phyloP scores from a whole-genome alignment of 2,329 filamentous ascomycete genomes.

The Endothia cerciana region DNA sequence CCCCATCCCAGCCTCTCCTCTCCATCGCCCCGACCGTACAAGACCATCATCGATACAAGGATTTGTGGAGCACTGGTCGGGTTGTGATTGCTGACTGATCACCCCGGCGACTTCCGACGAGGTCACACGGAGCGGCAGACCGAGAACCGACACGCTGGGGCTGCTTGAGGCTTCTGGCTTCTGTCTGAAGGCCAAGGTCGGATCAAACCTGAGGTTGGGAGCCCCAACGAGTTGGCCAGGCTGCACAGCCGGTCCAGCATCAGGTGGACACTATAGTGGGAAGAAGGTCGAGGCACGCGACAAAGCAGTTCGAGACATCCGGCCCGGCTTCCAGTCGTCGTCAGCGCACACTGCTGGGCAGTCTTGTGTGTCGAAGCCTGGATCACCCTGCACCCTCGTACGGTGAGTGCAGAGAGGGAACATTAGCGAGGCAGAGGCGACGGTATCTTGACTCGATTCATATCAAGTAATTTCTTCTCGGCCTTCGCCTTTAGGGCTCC shows the following conservation, averaged over 20 bases:
- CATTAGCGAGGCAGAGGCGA: not conserved
- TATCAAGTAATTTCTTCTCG: constrained; percentile 3
- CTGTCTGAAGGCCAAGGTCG: no score
- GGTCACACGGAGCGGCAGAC: not conserved
- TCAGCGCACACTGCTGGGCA: not conserved
- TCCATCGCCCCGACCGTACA: not conserved
- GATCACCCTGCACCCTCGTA: not conserved
- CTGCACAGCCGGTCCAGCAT: not conserved
- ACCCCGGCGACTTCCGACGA: constrained; percentile 3
- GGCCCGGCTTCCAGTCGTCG: no score
- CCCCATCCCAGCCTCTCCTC: not conserved
- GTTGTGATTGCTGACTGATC: constrained; percentile 8
- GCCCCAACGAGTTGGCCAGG: not conserved
- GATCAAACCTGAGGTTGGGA: no score
- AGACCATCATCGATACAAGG: not conserved
- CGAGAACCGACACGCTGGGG: not conserved
- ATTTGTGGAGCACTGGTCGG: not conserved
- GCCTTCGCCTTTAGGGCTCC: constrained; percentile 5
- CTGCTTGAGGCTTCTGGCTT: not conserved
- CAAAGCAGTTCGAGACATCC: no score
- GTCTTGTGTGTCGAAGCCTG: not conserved
- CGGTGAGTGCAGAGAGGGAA: not conserved
- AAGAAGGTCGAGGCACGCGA: not conserved
- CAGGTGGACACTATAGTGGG: not conserved
- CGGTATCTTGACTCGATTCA: not conserved